These are phyloP conservation scores for Priceomyces melissophilus DNA, from an alignment of 805 yeast genomes.

Conservation along the genomic window DNA sequence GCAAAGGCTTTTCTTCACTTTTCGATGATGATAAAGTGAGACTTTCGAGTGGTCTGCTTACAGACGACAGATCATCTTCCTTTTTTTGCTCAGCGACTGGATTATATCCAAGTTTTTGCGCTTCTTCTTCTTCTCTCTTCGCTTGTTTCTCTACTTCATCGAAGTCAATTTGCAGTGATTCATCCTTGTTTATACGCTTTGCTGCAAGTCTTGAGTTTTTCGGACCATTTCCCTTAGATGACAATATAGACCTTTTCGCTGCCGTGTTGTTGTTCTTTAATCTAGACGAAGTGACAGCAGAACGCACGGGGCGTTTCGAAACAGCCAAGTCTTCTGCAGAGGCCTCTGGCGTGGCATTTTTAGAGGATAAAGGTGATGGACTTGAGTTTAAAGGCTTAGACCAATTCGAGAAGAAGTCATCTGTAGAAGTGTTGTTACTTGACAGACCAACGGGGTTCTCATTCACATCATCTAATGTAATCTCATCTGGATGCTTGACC, in stretches of 20 bases:
- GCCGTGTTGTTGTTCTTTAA: conserved; percentile 12
- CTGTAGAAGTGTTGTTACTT: conserved; percentile 47
- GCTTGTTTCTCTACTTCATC: conserved; percentile 74
- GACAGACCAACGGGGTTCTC: conserved; percentile 21
- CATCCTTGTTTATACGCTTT: conserved; percentile 47
- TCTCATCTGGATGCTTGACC: conserved; percentile 64
- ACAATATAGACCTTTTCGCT: conserved; percentile 36
- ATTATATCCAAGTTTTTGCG: conserved; percentile 50
- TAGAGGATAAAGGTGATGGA: conserved; percentile 48
- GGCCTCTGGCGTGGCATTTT: conserved; percentile 42
- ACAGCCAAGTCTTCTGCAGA: conserved; percentile 32
- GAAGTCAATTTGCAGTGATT: conserved; percentile 49
- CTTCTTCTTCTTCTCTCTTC: conserved; percentile 73
- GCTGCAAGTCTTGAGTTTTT: conserved; percentile 56
- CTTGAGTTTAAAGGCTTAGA: conserved; percentile 67
- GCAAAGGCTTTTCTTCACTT: conserved; percentile 5
- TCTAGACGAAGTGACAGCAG: conserved; percentile 15
- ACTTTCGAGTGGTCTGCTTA: conserved; percentile 2
- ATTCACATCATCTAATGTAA: conserved; percentile 55
- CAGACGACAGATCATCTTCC: conserved; percentile 6
- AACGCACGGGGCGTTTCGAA: conserved; percentile 19
- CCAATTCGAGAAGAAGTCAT: conserved; percentile 92
- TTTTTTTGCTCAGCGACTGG: conserved; percentile 27
- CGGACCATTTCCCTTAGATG: conserved; percentile 51
- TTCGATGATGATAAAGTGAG: conserved; percentile 5